Percentiles rank a stretch among this genome's conserved stretches.
Evolutionary conservation across 2,329 filamentous ascomycete genomes (phyloP).

Genomic region (Conoideocrella luteorostrata): DNA sequence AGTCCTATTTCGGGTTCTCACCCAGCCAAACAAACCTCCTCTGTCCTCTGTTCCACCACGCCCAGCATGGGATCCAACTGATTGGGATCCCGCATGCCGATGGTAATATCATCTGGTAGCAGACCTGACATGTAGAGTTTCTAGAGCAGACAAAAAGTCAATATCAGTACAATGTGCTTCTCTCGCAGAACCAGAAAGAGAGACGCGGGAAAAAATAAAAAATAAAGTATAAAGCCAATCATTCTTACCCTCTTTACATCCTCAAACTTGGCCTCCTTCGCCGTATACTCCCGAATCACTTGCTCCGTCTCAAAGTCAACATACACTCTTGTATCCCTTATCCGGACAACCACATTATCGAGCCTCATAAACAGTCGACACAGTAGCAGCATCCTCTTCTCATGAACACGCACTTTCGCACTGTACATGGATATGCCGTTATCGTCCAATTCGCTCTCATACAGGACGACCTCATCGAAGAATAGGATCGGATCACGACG

Average conservation of each 20-base stretch:
- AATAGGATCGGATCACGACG: slow-evolving; percentile 90
- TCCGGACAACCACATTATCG: slow-evolving; percentile 79
- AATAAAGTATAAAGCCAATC: neutral
- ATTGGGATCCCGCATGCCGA: slow-evolving; percentile 75
- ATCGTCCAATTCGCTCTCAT: slow-evolving; percentile 95
- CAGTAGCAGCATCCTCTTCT: slow-evolving; percentile 76
- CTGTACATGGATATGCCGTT: slow-evolving; percentile 90
- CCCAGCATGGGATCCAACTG: slow-evolving; percentile 63
- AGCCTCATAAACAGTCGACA: slow-evolving; percentile 86
- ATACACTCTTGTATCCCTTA: slow-evolving; percentile 87
- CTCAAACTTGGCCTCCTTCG: slow-evolving; percentile 76
- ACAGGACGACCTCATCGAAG: slow-evolving; percentile 92
- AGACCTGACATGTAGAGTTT: slow-evolving; percentile 42
- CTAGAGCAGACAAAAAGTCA: slow-evolving; percentile 22
- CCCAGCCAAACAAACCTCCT: slow-evolving; percentile 32
- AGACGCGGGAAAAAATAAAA: slow-evolving; percentile 7
- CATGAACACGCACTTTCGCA: slow-evolving; percentile 91
- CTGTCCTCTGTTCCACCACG: slow-evolving; percentile 61
- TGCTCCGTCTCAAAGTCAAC: slow-evolving; percentile 76
- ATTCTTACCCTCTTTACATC: slow-evolving; percentile 61
- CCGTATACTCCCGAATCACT: slow-evolving; percentile 83
- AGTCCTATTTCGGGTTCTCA: neutral
- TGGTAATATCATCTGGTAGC: slow-evolving; percentile 65
- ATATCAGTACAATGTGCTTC: no score
- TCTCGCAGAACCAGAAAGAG: neutral